Evolutionary conservation across 1,284 basidiomycete genomes (phyloP).

Genomic region (Termitomyces sp.): DNA sequence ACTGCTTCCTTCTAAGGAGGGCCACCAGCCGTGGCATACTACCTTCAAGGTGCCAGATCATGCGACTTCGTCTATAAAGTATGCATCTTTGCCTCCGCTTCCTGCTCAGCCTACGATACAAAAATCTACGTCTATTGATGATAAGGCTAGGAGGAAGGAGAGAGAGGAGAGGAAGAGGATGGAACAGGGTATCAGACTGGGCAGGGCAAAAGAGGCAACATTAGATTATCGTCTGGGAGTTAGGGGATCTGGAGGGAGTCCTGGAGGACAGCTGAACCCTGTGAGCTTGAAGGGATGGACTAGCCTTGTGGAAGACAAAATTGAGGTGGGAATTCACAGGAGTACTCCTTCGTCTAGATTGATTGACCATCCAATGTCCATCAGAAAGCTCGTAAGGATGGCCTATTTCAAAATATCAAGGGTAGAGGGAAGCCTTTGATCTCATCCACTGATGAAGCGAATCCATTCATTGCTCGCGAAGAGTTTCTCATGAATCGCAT

Average conservation of each 20-base stretch:
- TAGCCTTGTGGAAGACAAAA: slow-evolving; percentile 73
- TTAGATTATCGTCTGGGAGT: slow-evolving; percentile 70
- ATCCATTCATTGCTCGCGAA: slow-evolving; percentile 77
- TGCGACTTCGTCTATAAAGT: slow-evolving; percentile 45
- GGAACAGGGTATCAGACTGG: slow-evolving; percentile 53
- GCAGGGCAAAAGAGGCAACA: slow-evolving; percentile 64
- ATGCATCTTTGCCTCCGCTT: slow-evolving; percentile 37
- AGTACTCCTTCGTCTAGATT: background rate
- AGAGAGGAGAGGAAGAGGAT: slow-evolving; percentile 49
- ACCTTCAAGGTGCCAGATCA: slow-evolving; percentile 60
- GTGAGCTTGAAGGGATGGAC: slow-evolving; percentile 71
- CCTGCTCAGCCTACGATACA: slow-evolving; percentile 19
- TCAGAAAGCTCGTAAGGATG: slow-evolving; percentile 63
- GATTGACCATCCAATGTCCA: background rate
- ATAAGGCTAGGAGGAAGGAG: slow-evolving; percentile 41
- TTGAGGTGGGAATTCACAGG: slow-evolving; percentile 48
- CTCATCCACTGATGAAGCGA: slow-evolving; percentile 60
- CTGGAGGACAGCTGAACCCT: slow-evolving; percentile 44
- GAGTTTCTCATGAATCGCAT: slow-evolving; percentile 89
- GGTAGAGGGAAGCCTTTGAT: slow-evolving; percentile 72
- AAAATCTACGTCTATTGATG: slow-evolving; percentile 29
- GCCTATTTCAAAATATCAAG: slow-evolving; percentile 69
- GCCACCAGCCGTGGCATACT: slow-evolving; percentile 68
- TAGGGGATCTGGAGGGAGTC: slow-evolving; percentile 30
- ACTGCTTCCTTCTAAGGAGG: slow-evolving; percentile 47